Evolutionary conservation across 257 asterid species (phyloP).

Genomic region (Solanum pimpinellifolium): DNA sequence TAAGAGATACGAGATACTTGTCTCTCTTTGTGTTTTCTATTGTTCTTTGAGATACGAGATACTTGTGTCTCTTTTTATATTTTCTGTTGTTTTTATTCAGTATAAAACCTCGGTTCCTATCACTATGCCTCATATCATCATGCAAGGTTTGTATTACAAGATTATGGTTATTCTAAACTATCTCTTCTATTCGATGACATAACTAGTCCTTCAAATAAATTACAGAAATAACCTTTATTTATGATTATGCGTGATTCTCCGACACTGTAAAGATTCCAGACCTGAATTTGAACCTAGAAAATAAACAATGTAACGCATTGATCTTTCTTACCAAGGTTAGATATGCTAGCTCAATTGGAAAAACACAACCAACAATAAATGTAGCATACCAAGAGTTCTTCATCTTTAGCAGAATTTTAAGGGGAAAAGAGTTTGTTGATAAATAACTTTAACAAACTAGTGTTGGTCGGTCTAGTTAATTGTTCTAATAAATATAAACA

Average conservation of each 20-base stretch:
- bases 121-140: background rate
- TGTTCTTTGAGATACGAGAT: too few relatives aligned
- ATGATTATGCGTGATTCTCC: background rate
- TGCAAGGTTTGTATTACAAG: background rate
- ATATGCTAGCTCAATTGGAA: background rate
- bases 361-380: background rate
- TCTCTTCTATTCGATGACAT: background rate
- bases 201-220: background rate
- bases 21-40: too few relatives aligned
- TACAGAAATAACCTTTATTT: background rate
- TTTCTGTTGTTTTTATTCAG: too few relatives aligned
- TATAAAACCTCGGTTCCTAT: too few relatives aligned
- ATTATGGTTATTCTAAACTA: background rate
- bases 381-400: background rate
- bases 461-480: background rate
- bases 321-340: background rate
- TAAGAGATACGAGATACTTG: too few relatives aligned
- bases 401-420: background rate
- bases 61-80: too few relatives aligned
- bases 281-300: background rate
- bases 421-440: background rate
- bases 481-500: background rate
- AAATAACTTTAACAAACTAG: background rate
- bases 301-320: background rate
- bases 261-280: background rate